Conservation (phyloP, 1,284 basidiomycete species). For the Tetrapyrgos nigripes region DNA sequence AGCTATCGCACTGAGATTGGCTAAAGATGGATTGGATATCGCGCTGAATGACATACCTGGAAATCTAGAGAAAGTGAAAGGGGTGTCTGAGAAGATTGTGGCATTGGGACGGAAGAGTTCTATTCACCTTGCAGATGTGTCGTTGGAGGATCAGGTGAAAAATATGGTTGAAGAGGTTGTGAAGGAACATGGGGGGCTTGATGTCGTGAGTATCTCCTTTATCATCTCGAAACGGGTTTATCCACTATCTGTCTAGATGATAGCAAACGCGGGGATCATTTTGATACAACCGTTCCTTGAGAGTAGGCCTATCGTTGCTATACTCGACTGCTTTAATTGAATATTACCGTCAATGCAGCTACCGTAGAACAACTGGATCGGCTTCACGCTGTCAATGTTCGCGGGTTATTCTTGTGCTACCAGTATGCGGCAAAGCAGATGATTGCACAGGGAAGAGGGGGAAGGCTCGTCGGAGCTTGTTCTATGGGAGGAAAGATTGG, state of each 20-base stretch:
- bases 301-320: background rate
- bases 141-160: slow-evolving; percentile 31
- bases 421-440: slow-evolving; percentile 9
- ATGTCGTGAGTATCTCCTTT: slow-evolving; percentile 31
- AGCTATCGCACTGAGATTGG: slow-evolving; percentile 39
- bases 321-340: background rate
- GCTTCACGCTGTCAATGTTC: slow-evolving; percentile 2
- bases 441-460: slow-evolving; percentile 12
- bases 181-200: slow-evolving; percentile 29
- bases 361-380: slow-evolving; percentile 1
- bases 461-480: slow-evolving; percentile 7
- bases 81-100: slow-evolving; percentile 31
- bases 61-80: slow-evolving; percentile 25
- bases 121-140: slow-evolving; percentile 34
- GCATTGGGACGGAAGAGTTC: slow-evolving; percentile 26
- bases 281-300: background rate
- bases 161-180: slow-evolving; percentile 31
- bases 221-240: no score
- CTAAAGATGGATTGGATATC: slow-evolving; percentile 43
- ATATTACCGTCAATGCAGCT: background rate
- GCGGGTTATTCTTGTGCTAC: slow-evolving; percentile 7
- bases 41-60: slow-evolving; percentile 38
- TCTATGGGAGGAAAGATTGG: slow-evolving; percentile 3
- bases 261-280: slow-evolving; percentile 46
- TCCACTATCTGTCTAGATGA: slow-evolving; percentile 32